These are phyloP conservation scores for Hsuehochloa calcarea DNA, from an alignment of 176 grass and related monocot genomes.

Conservation along the genomic window DNA sequence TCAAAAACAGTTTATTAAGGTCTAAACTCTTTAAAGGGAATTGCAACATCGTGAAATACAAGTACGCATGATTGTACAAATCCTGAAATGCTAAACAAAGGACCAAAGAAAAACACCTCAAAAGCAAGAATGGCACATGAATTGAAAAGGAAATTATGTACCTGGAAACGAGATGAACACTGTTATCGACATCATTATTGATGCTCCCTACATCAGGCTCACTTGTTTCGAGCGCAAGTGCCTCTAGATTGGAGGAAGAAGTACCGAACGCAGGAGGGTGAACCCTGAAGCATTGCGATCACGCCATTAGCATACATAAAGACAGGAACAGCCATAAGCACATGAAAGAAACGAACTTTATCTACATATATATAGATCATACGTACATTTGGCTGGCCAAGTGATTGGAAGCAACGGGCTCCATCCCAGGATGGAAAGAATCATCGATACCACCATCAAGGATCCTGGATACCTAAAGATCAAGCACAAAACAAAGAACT, in stretches of 20 bases:
- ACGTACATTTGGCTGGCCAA: conserved; percentile 23
- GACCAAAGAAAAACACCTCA: neutral
- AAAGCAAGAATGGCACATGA: neutral
- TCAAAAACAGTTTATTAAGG: neutral
- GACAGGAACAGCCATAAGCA: neutral
- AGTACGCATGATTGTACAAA: neutral
- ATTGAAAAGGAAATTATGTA: conserved; percentile 10
- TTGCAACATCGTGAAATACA: neutral
- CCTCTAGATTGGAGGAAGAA: conserved; percentile 67
- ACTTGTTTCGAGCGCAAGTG: conserved; percentile 42
- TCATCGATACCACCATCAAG: conserved; percentile 30
- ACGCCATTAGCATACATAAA: neutral
- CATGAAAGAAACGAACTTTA: neutral
- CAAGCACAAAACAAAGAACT: neutral
- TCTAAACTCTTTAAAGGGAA: neutral
- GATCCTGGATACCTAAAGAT: conserved; percentile 45
- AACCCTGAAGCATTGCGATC: conserved; percentile 30
- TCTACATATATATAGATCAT: neutral
- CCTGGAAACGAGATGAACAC: conserved; percentile 56
- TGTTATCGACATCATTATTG: conserved; percentile 31
- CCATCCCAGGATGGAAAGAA: conserved; percentile 22
- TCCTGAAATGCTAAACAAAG: neutral
- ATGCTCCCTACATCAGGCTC: conserved; percentile 25
- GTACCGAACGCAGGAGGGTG: conserved; percentile 69
- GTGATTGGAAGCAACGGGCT: conserved; percentile 24